These are phyloP conservation scores for Phytophthora melonis DNA, from an alignment of 352 stramenopile species.

Conservation along the genomic window DNA sequence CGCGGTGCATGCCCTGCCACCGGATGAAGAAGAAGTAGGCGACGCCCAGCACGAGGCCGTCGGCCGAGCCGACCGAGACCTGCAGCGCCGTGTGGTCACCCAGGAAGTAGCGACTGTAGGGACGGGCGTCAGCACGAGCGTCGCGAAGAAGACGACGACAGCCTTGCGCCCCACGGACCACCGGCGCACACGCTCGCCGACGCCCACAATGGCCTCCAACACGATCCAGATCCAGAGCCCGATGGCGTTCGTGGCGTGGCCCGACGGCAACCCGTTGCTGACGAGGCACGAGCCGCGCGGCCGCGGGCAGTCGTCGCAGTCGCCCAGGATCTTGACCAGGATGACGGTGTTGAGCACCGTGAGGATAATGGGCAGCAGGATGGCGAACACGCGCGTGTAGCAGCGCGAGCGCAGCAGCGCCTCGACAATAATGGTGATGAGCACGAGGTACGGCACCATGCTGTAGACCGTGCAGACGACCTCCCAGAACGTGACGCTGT, in stretches of 20 bases:
- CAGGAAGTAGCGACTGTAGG: conserved; percentile 59
- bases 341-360: conserved; percentile 54
- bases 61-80: conserved; percentile 37
- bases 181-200: conserved; percentile 28
- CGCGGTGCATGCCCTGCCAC: conserved; percentile 36
- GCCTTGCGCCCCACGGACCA: conserved; percentile 33
- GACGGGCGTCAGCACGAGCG: conserved; percentile 46
- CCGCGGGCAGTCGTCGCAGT: conserved; percentile 50
- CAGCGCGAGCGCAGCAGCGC: conserved; percentile 41
- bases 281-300: conserved; percentile 49
- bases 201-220: conserved; percentile 44
- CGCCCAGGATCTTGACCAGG: conserved; percentile 41
- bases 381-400: conserved; percentile 53
- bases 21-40: conserved; percentile 55
- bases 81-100: conserved; percentile 57
- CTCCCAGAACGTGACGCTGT: conserved; percentile 54
- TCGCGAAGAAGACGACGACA: conserved; percentile 22
- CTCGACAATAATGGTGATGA: conserved; percentile 51
- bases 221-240: conserved; percentile 50
- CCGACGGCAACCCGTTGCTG: conserved; percentile 54
- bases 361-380: conserved; percentile 47
- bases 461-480: conserved; percentile 53
- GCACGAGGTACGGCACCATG: conserved; percentile 56
- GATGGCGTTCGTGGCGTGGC: conserved; percentile 59
- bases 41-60: conserved; percentile 45